Evolutionary conservation across 129 eudicot genomes (phyloP).

Genomic region (Artemisia tridentata): DNA sequence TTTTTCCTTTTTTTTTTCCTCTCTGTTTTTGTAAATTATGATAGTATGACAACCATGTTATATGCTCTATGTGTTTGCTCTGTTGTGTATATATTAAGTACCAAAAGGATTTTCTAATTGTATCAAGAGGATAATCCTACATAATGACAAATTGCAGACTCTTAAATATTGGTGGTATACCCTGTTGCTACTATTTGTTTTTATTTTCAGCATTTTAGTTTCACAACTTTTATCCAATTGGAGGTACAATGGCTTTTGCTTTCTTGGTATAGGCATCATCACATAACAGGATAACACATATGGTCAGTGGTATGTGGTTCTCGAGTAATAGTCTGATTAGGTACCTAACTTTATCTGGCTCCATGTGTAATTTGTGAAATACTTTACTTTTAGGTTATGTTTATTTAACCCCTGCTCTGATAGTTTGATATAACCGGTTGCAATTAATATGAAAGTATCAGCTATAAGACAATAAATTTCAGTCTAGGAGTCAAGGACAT

Average conservation of each 20-base stretch:
- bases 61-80: no score
- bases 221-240: neutral
- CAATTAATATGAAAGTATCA: neutral
- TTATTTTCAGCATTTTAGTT: neutral
- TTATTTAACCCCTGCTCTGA: neutral
- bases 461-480: neutral
- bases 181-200: neutral
- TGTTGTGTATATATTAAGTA: no score
- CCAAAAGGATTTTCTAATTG: no score
- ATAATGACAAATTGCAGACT: neutral
- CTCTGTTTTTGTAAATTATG: no score
- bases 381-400: neutral
- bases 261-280: neutral
- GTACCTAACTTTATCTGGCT: neutral
- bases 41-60: no score
- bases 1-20: no score
- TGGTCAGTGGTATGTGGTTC: conserved; percentile 9
- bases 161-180: neutral
- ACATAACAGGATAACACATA: neutral
- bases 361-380: neutral
- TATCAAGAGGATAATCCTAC: no score
- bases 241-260: neutral
- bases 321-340: neutral
- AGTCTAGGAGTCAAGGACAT: neutral
- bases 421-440: neutral